Evolutionary conservation across 2,329 filamentous ascomycete genomes (phyloP).

Genomic region (Coniella vitis): DNA sequence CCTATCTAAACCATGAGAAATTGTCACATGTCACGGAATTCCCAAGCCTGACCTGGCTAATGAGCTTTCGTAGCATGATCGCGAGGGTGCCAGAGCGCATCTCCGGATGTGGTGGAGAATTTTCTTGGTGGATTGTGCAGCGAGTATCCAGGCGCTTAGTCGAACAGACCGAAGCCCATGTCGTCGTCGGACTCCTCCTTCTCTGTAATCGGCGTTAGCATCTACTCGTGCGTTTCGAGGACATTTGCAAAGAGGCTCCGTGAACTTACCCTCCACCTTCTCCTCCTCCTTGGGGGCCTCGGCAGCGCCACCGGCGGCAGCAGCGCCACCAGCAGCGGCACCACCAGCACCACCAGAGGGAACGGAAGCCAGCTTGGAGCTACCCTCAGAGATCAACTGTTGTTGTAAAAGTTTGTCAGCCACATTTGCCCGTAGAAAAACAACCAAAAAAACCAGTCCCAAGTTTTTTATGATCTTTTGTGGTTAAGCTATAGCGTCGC

Average conservation of each 20-base stretch:
- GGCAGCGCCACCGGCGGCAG: constrained; percentile 58
- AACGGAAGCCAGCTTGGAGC: constrained; percentile 93
- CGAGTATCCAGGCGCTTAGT: constrained; percentile 44
- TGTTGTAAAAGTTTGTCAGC: neutral
- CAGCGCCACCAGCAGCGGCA: constrained; percentile 60
- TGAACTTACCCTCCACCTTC: constrained; percentile 72
- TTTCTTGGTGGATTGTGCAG: neutral
- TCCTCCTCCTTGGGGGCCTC: constrained; percentile 57
- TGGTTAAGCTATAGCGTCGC: neutral
- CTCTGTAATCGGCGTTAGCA: constrained; percentile 34
- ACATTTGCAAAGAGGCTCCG: neutral
- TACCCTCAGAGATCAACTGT: constrained; percentile 86
- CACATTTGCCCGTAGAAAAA: too few species aligned
- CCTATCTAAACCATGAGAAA: constrained; percentile 5
- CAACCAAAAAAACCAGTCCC: too few species aligned
- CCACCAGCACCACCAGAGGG: constrained; percentile 72
- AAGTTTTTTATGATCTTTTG: neutral
- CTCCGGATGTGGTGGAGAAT: constrained; percentile 4
- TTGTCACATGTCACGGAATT: constrained; percentile 3
- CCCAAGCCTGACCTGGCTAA: constrained; percentile 24
- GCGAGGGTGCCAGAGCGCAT: constrained; percentile 11
- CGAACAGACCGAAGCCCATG: constrained; percentile 72
- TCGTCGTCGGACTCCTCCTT: constrained; percentile 69
- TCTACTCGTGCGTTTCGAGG: neutral
- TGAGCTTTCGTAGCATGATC: constrained; percentile 19